These are phyloP conservation scores for Didymellaceae sp. DNA, from an alignment of 2,329 filamentous ascomycete species.

Conservation along the genomic window DNA sequence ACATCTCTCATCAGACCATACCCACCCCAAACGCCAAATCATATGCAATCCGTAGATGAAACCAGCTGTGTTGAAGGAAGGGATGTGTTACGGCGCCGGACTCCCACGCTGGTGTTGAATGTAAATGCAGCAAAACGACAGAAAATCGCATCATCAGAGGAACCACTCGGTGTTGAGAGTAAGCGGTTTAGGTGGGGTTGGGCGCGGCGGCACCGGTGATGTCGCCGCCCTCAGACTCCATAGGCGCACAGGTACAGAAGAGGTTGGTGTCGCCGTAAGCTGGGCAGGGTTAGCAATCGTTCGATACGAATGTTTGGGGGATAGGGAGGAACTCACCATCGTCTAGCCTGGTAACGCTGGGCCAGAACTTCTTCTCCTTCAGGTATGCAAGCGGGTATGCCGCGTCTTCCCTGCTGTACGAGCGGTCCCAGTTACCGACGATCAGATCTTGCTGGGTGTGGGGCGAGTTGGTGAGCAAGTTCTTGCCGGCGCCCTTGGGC, in stretches of 20 bases:
- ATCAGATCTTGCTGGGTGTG: constrained; percentile 86
- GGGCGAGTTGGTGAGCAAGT: constrained; percentile 87
- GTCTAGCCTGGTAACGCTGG: constrained; percentile 82
- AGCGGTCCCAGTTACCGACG: constrained; percentile 77
- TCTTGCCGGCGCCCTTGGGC: constrained; percentile 68
- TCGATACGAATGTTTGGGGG: neutral
- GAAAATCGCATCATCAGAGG: neutral
- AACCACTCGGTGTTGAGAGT: constrained; percentile 12
- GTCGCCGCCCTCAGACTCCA: constrained; percentile 58
- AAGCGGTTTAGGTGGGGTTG: constrained; percentile 34
- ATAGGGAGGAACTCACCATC: constrained; percentile 68
- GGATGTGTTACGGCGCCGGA: constrained; percentile 21
- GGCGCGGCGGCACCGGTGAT: constrained; percentile 46
- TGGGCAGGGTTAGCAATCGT: constrained; percentile 51
- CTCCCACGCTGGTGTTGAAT: constrained; percentile 22
- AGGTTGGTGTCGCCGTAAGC: constrained; percentile 91
- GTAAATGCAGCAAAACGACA: constrained; percentile 16
- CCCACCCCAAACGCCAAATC: constrained; percentile 10
- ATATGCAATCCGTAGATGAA: constrained; percentile 6
- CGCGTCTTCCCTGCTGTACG: constrained; percentile 80
- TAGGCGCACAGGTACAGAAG: constrained; percentile 91
- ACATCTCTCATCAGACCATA: neutral
- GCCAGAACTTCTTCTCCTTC: constrained; percentile 98
- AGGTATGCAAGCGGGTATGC: constrained; percentile 85
- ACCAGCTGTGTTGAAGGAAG: constrained; percentile 22